These are phyloP conservation scores for Chaetomium strumarium DNA, from an alignment of 2,329 filamentous ascomycete species.

Conservation along the genomic window DNA sequence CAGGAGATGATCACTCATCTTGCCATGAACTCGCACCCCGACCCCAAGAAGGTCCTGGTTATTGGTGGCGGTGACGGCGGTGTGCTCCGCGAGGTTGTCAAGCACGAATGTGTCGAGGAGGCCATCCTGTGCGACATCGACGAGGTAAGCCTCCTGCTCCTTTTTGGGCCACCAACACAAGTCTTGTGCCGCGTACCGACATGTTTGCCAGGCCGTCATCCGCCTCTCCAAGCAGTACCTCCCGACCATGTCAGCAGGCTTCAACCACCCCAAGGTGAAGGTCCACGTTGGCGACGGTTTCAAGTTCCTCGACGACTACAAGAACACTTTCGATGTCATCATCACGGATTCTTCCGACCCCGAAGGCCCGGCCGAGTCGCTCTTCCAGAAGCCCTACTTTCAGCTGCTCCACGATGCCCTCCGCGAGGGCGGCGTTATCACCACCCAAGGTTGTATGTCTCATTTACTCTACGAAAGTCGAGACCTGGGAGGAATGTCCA, in stretches of 20 bases:
- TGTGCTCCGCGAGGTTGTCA: slow-evolving; percentile 96
- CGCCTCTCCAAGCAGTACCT: slow-evolving; percentile 98
- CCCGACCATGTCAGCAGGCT: slow-evolving; percentile 86
- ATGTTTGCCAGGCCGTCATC: slow-evolving; percentile 67
- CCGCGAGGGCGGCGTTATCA: slow-evolving; percentile 93
- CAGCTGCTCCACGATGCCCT: slow-evolving; percentile 86
- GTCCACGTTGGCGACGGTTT: slow-evolving; percentile 95
- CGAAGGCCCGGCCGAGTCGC: slow-evolving; percentile 88
- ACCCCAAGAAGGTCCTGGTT: slow-evolving; percentile 97
- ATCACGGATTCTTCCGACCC: slow-evolving; percentile 98
- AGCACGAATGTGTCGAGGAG: slow-evolving; percentile 96
- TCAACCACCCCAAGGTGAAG: slow-evolving; percentile 88
- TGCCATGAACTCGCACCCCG: slow-evolving; percentile 95
- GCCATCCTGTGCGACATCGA: slow-evolving; percentile 97
- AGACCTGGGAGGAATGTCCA: slow-evolving; percentile 25
- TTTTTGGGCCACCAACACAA: slow-evolving; percentile 16
- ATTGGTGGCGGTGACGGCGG: slow-evolving; percentile 97
- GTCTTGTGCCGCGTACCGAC: not conserved
- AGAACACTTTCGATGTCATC: slow-evolving; percentile 98
- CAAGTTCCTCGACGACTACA: slow-evolving; percentile 95
- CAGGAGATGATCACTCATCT: slow-evolving; percentile 99
- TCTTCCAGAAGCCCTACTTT: slow-evolving; percentile 99
- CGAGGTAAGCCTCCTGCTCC: slow-evolving; percentile 50
- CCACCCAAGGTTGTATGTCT: slow-evolving; percentile 99
- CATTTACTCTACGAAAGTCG: slow-evolving; percentile 49